Conservation (phyloP, 768 basidiomycete genomes). For the Boletus rubropictus region DNA sequence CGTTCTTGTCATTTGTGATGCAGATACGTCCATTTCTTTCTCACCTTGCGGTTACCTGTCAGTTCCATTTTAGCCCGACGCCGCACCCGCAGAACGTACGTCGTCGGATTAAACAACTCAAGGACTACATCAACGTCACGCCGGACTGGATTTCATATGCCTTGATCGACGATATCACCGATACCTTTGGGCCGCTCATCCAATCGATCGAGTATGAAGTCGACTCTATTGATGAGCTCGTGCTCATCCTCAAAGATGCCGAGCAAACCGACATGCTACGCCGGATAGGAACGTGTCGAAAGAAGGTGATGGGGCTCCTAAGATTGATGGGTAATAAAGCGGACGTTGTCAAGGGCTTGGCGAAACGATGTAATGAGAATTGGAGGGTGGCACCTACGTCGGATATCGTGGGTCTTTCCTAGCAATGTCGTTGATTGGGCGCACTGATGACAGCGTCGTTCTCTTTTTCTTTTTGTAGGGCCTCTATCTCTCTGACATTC, state of each 20-base stretch:
- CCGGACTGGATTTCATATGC: conserved; percentile 99
- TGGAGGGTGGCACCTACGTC: conserved; percentile 98
- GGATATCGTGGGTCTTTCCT: conserved; percentile 66
- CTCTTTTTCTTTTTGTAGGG: conserved; percentile 45
- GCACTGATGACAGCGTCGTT: not conserved
- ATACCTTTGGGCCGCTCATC: conserved; percentile 97
- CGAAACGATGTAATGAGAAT: conserved; percentile 97
- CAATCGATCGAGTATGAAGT: conserved; percentile 99
- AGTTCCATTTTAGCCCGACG: conserved; percentile 98
- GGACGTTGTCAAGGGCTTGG: conserved; percentile 97
- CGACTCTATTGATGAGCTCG: conserved; percentile 97
- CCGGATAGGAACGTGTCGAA: conserved; percentile 94
- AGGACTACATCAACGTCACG: conserved; percentile 97
- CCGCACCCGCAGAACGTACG: conserved; percentile 98
- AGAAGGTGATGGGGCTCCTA: conserved; percentile 98
- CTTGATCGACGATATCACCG: conserved; percentile 98
- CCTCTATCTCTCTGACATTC: conserved; percentile 92
- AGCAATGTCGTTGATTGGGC: not conserved
- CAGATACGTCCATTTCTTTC: not conserved
- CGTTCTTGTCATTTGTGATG: conserved; percentile 24
- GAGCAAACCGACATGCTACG: conserved; percentile 94
- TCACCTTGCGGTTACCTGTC: not conserved
- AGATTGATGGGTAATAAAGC: conserved; percentile 99
- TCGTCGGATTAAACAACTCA: conserved; percentile 95
- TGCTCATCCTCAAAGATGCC: conserved; percentile 76